Conservation (phyloP, 345 rosid genomes). For the Chamaenerion angustifolium region DNA sequence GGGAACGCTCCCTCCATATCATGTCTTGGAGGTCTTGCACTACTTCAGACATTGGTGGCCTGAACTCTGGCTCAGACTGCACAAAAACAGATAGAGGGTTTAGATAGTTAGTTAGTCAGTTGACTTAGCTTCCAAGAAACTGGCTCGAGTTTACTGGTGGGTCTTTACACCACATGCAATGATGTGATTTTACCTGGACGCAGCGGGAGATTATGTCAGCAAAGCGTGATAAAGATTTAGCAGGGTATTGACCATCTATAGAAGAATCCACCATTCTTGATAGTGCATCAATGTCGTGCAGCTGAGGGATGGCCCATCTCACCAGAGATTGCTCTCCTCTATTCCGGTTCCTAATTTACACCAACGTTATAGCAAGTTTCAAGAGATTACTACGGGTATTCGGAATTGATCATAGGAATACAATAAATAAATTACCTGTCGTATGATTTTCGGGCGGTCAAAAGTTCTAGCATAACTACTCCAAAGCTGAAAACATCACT, state of each 20-base stretch:
- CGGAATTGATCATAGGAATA: too few relatives aligned
- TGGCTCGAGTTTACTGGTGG: background rate
- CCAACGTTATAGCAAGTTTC: background rate
- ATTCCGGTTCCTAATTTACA: constrained; percentile 36
- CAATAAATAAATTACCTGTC: constrained; percentile 39
- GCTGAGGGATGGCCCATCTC: constrained; percentile 95
- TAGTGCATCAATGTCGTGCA: constrained; percentile 83
- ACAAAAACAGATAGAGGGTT: background rate
- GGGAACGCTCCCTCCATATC: constrained; percentile 56
- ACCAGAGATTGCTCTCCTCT: constrained; percentile 88
- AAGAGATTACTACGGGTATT: background rate
- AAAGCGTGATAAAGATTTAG: constrained; percentile 81
- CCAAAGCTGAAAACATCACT: constrained; percentile 98
- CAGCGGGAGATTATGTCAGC: constrained; percentile 92
- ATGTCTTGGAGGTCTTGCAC: constrained; percentile 85
- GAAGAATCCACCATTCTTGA: constrained; percentile 96
- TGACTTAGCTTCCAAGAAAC: background rate
- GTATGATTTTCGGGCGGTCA: constrained; percentile 78
- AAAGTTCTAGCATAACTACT: constrained; percentile 90
- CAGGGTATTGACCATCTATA: constrained; percentile 61
- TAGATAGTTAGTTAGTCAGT: background rate
- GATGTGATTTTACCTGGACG: constrained; percentile 47
- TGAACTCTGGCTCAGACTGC: constrained; percentile 73
- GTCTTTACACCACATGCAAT: too few relatives aligned
- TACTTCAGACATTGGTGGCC: constrained; percentile 88